These are phyloP conservation scores for Vaccinium corymbosum DNA, from an alignment of 148 eudicot species.

Conservation along the genomic window DNA sequence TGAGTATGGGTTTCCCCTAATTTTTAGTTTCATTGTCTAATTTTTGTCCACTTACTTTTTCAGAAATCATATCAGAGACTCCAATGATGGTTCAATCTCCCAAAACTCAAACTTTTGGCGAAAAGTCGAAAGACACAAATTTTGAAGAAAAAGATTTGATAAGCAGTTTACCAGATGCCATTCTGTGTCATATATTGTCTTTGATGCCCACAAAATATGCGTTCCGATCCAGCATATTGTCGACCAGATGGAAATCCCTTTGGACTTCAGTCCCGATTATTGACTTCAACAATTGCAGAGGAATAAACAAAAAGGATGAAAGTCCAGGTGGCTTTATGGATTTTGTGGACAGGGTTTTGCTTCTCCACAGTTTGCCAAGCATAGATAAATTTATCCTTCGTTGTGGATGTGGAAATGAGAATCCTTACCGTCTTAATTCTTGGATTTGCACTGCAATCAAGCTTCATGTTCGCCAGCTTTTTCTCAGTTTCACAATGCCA, in stretches of 20 bases:
- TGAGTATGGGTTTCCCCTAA: not conserved
- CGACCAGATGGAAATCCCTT: not conserved
- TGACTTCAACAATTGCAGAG: not conserved
- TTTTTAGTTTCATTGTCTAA: not conserved
- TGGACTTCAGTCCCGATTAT: not conserved
- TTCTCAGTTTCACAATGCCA: not conserved
- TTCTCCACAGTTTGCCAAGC: not conserved
- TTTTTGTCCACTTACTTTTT: not conserved
- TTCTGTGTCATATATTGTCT: not conserved
- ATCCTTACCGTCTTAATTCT: not conserved
- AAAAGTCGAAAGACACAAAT: not conserved
- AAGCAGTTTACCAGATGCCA: not conserved
- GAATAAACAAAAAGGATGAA: not conserved
- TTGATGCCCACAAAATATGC: not conserved
- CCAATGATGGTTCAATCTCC: not conserved
- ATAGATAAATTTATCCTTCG: not conserved
- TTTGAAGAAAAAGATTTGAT: not conserved
- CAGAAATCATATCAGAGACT: not conserved
- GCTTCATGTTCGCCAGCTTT: not conserved
- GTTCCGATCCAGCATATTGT: not conserved
- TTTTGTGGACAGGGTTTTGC: not conserved
- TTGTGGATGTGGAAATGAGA: not conserved
- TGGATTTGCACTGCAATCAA: not conserved
- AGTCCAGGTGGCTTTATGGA: not conserved
- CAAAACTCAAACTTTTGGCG: not conserved